A percentile compares a stretch with the other conserved stretches of the same genome.
Conservation (phyloP, 2,329 filamentous ascomycete species). For the Phaeosphaeria sp. region DNA sequence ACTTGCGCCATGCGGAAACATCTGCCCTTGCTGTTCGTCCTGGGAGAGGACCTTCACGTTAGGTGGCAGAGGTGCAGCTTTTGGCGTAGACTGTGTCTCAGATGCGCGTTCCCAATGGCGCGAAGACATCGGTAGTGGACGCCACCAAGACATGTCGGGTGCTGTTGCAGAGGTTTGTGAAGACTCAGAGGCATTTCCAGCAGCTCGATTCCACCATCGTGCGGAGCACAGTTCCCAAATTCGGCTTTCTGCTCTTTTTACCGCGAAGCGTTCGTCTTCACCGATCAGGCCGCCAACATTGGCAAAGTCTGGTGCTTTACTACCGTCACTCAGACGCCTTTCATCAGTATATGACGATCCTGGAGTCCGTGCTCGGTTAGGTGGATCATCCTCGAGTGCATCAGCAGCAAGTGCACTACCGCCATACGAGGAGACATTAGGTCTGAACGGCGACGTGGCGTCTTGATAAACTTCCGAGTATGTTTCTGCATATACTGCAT, state of each 20-base stretch:
- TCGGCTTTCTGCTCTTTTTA: constrained; percentile 76
- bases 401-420: constrained; percentile 49
- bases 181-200: constrained; percentile 68
- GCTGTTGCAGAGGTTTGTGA: constrained; percentile 51
- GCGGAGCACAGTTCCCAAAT: constrained; percentile 82
- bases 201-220: constrained; percentile 73
- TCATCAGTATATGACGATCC: constrained; percentile 38
- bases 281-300: constrained; percentile 74
- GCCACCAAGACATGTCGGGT: constrained; percentile 68
- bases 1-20: constrained; percentile 54
- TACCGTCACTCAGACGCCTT: constrained; percentile 18
- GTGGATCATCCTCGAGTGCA: constrained; percentile 58
- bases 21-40: constrained; percentile 22
- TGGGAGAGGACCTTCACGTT: constrained; percentile 23
- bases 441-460: constrained; percentile 75
- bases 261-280: constrained; percentile 82
- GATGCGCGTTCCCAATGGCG: constrained; percentile 67
- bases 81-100: background rate
- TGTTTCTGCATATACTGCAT: constrained; percentile 69
- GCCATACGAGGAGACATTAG: constrained; percentile 74
- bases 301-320: constrained; percentile 64
- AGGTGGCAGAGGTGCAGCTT: constrained; percentile 10
- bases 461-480: constrained; percentile 80
- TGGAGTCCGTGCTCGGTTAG: constrained; percentile 48
- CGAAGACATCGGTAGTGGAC: constrained; percentile 67